These are phyloP conservation scores for Casuarina cunninghamiana DNA, from an alignment of 306 rosid species.

Conservation along the genomic window DNA sequence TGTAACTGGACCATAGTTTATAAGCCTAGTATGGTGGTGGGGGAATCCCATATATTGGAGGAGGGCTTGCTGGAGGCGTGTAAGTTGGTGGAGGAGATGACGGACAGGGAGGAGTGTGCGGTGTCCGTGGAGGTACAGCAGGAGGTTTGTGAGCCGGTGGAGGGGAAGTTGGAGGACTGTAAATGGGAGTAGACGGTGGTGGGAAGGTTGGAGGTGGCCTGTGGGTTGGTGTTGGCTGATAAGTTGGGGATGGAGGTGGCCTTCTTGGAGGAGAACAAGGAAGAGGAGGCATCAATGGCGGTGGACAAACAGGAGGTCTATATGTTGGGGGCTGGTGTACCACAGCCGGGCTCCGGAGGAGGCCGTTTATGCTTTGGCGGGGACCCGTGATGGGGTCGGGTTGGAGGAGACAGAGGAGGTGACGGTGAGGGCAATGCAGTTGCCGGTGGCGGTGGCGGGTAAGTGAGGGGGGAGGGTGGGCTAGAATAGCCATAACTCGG, in stretches of 20 bases:
- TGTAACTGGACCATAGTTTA: background rate
- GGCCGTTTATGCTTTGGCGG: constrained; percentile 23
- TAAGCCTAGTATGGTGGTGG: background rate
- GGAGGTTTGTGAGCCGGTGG: background rate
- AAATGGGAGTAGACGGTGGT: too few species aligned
- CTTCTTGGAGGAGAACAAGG: background rate
- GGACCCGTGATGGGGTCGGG: constrained; percentile 13
- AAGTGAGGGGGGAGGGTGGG: background rate
- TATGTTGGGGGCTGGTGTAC: background rate
- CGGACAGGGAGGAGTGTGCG: too few species aligned
- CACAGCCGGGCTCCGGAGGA: background rate
- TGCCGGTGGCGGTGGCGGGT: constrained; percentile 18
- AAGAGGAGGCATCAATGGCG: background rate
- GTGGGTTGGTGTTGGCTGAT: background rate
- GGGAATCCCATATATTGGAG: background rate
- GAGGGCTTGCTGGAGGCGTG: background rate
- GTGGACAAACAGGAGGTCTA: background rate
- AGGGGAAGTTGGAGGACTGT: background rate
- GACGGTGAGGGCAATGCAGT: constrained; percentile 28
- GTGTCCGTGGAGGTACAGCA: too few species aligned
- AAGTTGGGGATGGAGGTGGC: background rate
- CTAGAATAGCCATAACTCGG: constrained; percentile 26
- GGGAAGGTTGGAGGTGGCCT: background rate
- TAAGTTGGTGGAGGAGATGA: background rate
- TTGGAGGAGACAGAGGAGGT: background rate